Conservation (phyloP, 2,329 filamentous ascomycete species). For the Hymenoscyphus salicellus region DNA sequence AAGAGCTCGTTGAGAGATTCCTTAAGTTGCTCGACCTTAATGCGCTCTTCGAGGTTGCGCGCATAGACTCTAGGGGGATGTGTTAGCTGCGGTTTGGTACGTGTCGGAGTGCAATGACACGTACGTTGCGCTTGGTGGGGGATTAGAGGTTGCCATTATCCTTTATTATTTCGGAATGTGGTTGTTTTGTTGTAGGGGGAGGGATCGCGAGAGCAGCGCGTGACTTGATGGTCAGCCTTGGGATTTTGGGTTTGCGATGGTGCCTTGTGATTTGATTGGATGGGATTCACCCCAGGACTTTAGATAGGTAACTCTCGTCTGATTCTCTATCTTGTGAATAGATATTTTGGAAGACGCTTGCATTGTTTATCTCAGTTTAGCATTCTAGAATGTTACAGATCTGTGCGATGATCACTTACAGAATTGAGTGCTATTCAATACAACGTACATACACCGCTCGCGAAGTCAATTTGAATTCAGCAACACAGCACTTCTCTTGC, state of each 20-base stretch:
- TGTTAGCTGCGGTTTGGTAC: conserved; percentile 36
- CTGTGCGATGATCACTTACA: no score
- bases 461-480: no score
- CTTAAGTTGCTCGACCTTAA: conserved; percentile 76
- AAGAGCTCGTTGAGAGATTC: conserved; percentile 75
- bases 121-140: conserved; percentile 60
- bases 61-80: conserved; percentile 56
- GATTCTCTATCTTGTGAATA: no score
- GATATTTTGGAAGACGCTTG: no score
- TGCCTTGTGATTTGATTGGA: neutral
- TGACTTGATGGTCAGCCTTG: neutral
- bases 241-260: neutral
- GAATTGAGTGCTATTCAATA: no score
- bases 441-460: no score
- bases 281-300: neutral
- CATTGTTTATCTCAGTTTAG: no score
- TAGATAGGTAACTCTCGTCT: neutral
- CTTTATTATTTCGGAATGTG: neutral
- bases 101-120: conserved; percentile 73
- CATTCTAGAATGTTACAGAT: no score
- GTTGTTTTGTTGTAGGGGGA: neutral
- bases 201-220: neutral
- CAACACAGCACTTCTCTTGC: no score
- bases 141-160: conserved; percentile 3
- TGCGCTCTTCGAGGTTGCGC: conserved; percentile 87